These are phyloP conservation scores for Cercophora newfieldiana DNA, from an alignment of 495 filamentous ascomycete genomes.

Conservation along the genomic window DNA sequence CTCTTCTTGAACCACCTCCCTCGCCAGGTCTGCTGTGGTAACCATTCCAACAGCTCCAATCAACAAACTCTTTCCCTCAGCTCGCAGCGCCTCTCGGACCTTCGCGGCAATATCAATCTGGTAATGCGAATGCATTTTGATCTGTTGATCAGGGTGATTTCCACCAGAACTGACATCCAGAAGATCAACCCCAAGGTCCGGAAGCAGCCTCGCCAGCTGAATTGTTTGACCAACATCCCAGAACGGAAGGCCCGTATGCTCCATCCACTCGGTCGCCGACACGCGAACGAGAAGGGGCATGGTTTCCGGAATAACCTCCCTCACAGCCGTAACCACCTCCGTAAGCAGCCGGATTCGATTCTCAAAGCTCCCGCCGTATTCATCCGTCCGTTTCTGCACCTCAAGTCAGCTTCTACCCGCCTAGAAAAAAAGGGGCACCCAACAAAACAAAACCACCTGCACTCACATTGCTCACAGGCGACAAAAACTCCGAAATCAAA, in stretches of 20 bases:
- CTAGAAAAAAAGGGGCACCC: background rate
- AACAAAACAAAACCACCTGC: too few relatives aligned
- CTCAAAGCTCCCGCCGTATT: slow-evolving; percentile 66
- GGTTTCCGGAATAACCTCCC: slow-evolving; percentile 49
- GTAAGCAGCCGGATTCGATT: slow-evolving; percentile 58
- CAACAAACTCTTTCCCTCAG: slow-evolving; percentile 54
- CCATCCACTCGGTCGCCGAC: slow-evolving; percentile 66
- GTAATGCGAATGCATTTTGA: slow-evolving; percentile 57
- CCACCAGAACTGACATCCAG: slow-evolving; percentile 68
- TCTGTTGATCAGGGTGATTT: slow-evolving; percentile 59
- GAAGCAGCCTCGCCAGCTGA: slow-evolving; percentile 60
- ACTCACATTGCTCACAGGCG: slow-evolving; percentile 52
- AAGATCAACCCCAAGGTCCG: slow-evolving; percentile 65
- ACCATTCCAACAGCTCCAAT: slow-evolving; percentile 78
- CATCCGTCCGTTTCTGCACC: slow-evolving; percentile 50
- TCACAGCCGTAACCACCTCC: slow-evolving; percentile 54
- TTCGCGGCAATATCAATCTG: slow-evolving; percentile 64
- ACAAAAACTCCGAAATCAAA: slow-evolving; percentile 49
- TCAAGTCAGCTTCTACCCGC: background rate
- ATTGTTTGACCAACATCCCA: slow-evolving; percentile 66
- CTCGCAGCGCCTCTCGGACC: slow-evolving; percentile 58
- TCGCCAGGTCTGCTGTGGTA: slow-evolving; percentile 61
- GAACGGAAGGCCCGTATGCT: slow-evolving; percentile 49
- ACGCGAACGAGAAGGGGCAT: slow-evolving; percentile 66
- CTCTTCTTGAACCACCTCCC: slow-evolving; percentile 55